A percentile compares a stretch with the other conserved stretches of the same genome.
phyloP scores from a whole-genome alignment of 257 asterid species.

The Voacanga thouarsii region DNA sequence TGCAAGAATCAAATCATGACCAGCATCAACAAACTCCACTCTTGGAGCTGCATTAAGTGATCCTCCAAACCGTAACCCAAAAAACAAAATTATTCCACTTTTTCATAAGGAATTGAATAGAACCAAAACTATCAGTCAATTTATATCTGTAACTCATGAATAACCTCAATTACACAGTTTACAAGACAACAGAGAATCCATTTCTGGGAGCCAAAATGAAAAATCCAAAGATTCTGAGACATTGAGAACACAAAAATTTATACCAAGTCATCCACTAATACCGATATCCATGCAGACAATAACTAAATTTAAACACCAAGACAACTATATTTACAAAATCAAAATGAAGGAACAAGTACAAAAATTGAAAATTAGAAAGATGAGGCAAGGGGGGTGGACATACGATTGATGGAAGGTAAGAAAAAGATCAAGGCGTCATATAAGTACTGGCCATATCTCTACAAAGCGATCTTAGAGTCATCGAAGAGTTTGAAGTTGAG shows the following conservation, averaged over 20 bases:
- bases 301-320: not conserved
- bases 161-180: not conserved
- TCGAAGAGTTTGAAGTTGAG: slow-evolving; percentile 73
- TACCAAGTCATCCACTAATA: not conserved
- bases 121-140: not conserved
- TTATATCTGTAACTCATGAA: not conserved
- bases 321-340: not conserved
- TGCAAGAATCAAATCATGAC: slow-evolving; percentile 72
- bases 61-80: slow-evolving; percentile 68
- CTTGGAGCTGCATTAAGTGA: slow-evolving; percentile 51
- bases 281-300: not conserved
- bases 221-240: not conserved
- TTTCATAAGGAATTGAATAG: not conserved
- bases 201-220: not conserved
- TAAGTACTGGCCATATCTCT: slow-evolving; percentile 66
- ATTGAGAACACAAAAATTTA: not conserved
- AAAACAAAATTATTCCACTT: not conserved
- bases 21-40: slow-evolving; percentile 69
- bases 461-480: slow-evolving; percentile 70
- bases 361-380: not conserved
- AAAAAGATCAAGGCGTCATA: slow-evolving; percentile 64
- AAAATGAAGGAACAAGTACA: not conserved
- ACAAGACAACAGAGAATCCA: not conserved
- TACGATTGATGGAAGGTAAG: slow-evolving; percentile 63
- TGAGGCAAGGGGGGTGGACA: slow-evolving; percentile 7